Conservation (phyloP, 2,329 filamentous ascomycete species). For the Sarocladium strictum region DNA sequence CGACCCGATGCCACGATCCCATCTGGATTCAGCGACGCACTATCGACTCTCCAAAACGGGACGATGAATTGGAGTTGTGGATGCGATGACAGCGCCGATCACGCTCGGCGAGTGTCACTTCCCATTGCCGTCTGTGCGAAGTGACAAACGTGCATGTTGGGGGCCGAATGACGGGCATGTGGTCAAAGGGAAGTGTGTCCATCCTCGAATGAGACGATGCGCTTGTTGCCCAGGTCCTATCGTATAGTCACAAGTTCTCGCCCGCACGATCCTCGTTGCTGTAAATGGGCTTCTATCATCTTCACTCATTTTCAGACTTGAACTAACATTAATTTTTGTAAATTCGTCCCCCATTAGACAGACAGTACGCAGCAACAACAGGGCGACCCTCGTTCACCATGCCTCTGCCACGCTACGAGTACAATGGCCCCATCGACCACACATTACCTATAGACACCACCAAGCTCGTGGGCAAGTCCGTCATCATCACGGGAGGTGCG, state of each 20-base stretch:
- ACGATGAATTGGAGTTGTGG: not conserved
- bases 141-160: no score
- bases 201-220: no score
- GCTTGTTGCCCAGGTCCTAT: no score
- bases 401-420: constrained; percentile 2
- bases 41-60: no score
- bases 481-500: constrained; percentile 42
- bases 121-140: not conserved
- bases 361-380: no score
- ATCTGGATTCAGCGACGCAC: no score
- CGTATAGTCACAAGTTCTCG: not conserved
- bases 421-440: constrained; percentile 26
- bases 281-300: no score
- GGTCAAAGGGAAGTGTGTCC: not conserved
- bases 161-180: not conserved
- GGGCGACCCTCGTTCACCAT: constrained; percentile 8
- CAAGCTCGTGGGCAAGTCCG: constrained; percentile 35
- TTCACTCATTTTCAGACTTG: no score
- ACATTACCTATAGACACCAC: constrained; percentile 27
- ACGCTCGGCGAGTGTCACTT: not conserved
- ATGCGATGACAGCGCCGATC: not conserved
- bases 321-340: no score
- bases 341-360: no score
- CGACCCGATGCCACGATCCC: not conserved
- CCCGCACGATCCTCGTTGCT: no score